Conservation (phyloP, 2,329 filamentous ascomycete genomes). For the Aspergillus ochraceoroseus region DNA sequence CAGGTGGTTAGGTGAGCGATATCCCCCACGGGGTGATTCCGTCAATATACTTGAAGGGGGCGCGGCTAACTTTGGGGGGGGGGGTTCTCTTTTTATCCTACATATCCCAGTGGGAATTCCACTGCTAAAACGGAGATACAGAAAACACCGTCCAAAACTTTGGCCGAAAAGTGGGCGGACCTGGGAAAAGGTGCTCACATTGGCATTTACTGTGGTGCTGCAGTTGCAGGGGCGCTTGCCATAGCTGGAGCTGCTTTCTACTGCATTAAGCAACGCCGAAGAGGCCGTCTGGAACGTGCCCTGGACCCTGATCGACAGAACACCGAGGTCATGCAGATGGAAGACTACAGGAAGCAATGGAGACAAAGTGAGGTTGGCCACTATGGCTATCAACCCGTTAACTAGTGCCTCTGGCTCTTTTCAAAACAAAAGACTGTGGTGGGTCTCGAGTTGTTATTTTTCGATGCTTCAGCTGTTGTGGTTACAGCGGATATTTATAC, state of each 20-base stretch:
- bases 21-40: too few relatives aligned
- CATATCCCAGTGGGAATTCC: conserved; percentile 66
- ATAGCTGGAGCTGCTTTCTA: conserved; percentile 42
- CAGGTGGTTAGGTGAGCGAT: conserved; percentile 47
- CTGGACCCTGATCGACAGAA: conserved; percentile 46
- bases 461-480: too few relatives aligned
- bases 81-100: too few relatives aligned
- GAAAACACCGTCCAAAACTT: conserved; percentile 32
- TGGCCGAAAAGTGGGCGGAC: conserved; percentile 42
- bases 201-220: conserved; percentile 42
- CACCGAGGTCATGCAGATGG: conserved; percentile 35
- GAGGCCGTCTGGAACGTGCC: conserved; percentile 47
- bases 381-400: conserved; percentile 28
- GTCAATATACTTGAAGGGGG: too few relatives aligned
- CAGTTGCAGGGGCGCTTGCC: conserved; percentile 29
- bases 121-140: conserved; percentile 45
- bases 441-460: too few relatives aligned
- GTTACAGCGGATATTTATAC: too few relatives aligned
- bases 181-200: conserved; percentile 47
- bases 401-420: too few relatives aligned
- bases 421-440: too few relatives aligned
- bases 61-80: too few relatives aligned
- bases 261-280: conserved; percentile 48
- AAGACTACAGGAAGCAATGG: conserved; percentile 38
- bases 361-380: conserved; percentile 32